Base-by-base conservation (phyloP, 169 alveolate species). In the Toxoplasma gondii region DNA sequence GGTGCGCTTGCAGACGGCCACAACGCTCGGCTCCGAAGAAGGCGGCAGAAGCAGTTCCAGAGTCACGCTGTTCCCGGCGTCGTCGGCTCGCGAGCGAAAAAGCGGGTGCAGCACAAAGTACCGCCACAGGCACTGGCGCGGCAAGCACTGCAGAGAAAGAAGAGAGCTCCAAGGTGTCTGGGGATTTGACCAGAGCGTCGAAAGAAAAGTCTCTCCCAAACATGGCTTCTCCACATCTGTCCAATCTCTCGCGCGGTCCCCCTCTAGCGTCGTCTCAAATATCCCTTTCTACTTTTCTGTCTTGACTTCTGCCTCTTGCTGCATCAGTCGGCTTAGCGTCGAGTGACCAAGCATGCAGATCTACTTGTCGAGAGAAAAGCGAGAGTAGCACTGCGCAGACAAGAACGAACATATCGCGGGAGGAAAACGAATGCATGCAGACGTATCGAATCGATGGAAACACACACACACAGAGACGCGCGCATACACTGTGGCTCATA, bases 41-140 rank as follows among this genome's bases (percentile, higher is more conserved):
- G 53, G 90, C 38, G 90, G 58, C 19, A 82, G 90, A 17, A 82
- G 64, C 38, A 82, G 24, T 31, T 82, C 90, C 53, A 82, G 34
- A 16, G 64, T 43, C 34, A 82, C 64, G 44, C 44, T 29, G 67
- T 82, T 36, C 44, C 45, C 86, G 12, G 90, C 9, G 36, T 41
- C 38, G 5, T 82, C 69, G 17, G 90, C 41, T 29, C 12, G 34
- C 64, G 90, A 82, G 44, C 64, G 53, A 27, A 82, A 43, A 16
- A 82, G 67, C 39, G 53, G 67, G 12, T 49, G 41, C 24, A 82
- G 67, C 10, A 82, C 38, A 31, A 24, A 41, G 53, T 43, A 27
- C 2, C 90, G 90, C 90, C 90, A 82, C 64, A 82, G 90, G 36
- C 90, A 82, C 90, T 82, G 90, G 24, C 90, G 90, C 24, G 90